Conservation (phyloP, 1,139 yeast species). For the Sugiyamaella pinicola region DNA sequence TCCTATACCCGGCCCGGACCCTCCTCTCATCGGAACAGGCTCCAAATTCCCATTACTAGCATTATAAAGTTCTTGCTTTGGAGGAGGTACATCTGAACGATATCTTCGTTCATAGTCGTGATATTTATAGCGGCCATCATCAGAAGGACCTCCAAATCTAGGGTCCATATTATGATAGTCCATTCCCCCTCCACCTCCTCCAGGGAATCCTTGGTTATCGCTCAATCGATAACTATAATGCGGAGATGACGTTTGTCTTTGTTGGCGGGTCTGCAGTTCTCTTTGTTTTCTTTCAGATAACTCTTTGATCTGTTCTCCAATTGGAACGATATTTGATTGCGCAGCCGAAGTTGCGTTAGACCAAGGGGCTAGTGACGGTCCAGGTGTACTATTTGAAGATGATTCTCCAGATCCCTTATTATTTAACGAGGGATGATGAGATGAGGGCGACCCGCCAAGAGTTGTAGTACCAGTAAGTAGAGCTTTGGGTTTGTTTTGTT, state of each 20-base stretch:
- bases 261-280: conserved; percentile 21
- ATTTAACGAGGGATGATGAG: conserved; percentile 9
- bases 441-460: conserved; percentile 8
- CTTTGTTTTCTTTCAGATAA: conserved; percentile 29
- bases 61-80: conserved; percentile 40
- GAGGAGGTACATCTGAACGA: conserved; percentile 34
- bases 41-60: conserved; percentile 40
- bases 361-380: conserved; percentile 32
- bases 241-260: conserved; percentile 16
- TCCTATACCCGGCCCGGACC: conserved; percentile 2
- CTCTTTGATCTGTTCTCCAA: conserved; percentile 36
- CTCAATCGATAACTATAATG: conserved; percentile 24
- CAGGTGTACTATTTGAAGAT: conserved; percentile 2
- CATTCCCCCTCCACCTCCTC: conserved; percentile 14
- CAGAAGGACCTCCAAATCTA: conserved; percentile 10
- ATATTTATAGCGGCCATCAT: conserved; percentile 33
- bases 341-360: conserved; percentile 26
- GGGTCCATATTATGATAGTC: conserved; percentile 16
- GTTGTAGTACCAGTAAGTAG: conserved; percentile 16
- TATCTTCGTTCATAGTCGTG: conserved; percentile 39
- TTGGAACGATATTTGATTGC: conserved; percentile 31
- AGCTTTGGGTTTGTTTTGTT: conserved; percentile 9
- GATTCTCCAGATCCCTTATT: conserved; percentile 16
- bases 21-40: conserved; percentile 22
- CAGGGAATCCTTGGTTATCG: conserved; percentile 10